A percentile compares a stretch with the other conserved stretches of the same genome.
phyloP scores from a whole-genome alignment of 1,284 basidiomycete species.

The Malassezia slooffiae region DNA sequence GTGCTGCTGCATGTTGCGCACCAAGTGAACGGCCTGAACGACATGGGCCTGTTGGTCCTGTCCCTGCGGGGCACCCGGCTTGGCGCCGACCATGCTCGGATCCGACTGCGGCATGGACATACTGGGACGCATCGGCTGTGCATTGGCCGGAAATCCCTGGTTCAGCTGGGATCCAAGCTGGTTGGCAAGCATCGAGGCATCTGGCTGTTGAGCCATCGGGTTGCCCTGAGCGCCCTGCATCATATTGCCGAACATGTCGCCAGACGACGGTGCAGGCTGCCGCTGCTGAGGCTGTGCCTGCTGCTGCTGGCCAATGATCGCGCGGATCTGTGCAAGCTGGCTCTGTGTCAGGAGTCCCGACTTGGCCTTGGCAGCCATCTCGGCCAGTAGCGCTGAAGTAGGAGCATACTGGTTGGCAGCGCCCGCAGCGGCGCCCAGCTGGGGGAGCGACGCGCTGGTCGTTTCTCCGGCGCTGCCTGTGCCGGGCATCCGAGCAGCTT shows the following conservation, averaged over 20 bases:
- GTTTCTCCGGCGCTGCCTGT: too few relatives aligned
- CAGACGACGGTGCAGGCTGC: too few relatives aligned
- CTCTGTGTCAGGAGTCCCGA: conserved; percentile 24
- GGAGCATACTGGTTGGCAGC: too few relatives aligned
- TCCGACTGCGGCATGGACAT: conserved; percentile 4
- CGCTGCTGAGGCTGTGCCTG: conserved; percentile 6
- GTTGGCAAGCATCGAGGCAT: too few relatives aligned
- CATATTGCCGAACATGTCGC: too few relatives aligned
- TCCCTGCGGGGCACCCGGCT: neutral
- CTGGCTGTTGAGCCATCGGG: too few relatives aligned
- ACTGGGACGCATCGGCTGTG: neutral
- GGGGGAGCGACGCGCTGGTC: too few relatives aligned
- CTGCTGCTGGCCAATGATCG: conserved; percentile 23
- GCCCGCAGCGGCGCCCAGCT: too few relatives aligned
- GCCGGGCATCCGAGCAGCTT: too few relatives aligned
- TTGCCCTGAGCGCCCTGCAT: too few relatives aligned
- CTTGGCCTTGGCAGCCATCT: conserved; percentile 16
- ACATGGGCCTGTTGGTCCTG: conserved; percentile 7
- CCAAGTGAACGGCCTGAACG: conserved; percentile 22
- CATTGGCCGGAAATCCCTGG: too few relatives aligned
- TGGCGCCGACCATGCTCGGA: neutral
- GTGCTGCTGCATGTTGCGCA: conserved; percentile 30
- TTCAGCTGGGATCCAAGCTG: too few relatives aligned
- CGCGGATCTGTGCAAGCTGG: conserved; percentile 24
- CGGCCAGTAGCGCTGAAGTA: neutral